These are phyloP conservation scores for Ceratocystiopsis brevicomis DNA, from an alignment of 2,329 filamentous ascomycete genomes.

Conservation along the genomic window DNA sequence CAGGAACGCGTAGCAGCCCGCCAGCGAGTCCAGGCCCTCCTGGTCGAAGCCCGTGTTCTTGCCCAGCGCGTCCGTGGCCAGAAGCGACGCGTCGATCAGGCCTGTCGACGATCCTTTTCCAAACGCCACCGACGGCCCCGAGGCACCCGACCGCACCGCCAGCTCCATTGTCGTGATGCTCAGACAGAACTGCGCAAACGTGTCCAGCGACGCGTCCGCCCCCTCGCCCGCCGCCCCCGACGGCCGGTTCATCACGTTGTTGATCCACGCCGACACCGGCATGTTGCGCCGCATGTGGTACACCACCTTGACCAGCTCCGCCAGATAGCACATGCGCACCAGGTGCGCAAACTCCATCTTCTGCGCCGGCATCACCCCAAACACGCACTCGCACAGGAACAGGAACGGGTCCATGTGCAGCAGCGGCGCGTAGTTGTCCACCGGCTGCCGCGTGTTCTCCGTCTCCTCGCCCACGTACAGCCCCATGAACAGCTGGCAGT, in stretches of 20 bases:
- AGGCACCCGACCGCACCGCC: constrained; percentile 13
- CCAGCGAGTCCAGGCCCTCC: constrained; percentile 31
- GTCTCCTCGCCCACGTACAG: constrained; percentile 28
- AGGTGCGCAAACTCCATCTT: constrained; percentile 60
- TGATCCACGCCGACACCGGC: constrained; percentile 28
- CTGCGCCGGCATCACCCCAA: constrained; percentile 49
- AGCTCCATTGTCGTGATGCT: constrained; percentile 26
- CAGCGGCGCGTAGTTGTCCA: constrained; percentile 35
- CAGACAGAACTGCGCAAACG: constrained; percentile 37
- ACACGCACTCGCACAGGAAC: constrained; percentile 63
- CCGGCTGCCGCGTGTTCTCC: constrained; percentile 20
- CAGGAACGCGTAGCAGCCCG: constrained; percentile 40
- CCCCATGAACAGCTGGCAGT: constrained; percentile 55
- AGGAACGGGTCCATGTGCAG: constrained; percentile 54
- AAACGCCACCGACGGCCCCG: not conserved
- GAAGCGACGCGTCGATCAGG: constrained; percentile 14
- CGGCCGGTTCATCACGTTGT: constrained; percentile 24
- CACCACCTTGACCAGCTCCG: constrained; percentile 73
- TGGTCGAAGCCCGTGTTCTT: constrained; percentile 34
- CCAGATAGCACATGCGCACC: constrained; percentile 70
- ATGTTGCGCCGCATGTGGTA: constrained; percentile 38
- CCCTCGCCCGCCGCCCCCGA: constrained; percentile 6
- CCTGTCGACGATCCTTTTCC: too few species aligned
- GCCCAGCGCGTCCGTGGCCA: constrained; percentile 14
- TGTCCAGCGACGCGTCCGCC: constrained; percentile 26